phyloP scores from a whole-genome alignment of 2,329 filamentous ascomycete genomes.

The Diplodia mutila region DNA sequence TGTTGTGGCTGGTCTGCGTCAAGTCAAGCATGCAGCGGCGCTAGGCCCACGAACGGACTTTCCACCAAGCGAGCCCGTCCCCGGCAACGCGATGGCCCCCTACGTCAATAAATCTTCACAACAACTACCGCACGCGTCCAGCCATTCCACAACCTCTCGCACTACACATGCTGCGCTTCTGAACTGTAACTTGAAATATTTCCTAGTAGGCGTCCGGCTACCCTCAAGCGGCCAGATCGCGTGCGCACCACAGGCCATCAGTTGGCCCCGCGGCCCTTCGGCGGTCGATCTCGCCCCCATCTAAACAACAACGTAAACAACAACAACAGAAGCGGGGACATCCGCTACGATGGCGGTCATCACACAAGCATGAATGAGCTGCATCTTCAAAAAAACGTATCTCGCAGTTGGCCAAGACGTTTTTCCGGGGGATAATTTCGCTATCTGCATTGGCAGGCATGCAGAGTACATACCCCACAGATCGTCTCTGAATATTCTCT shows the following conservation, averaged over 20 bases:
- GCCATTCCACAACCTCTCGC: neutral
- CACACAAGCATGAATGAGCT: neutral
- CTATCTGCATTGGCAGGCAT: conserved; percentile 16
- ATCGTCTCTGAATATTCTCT: too few relatives aligned
- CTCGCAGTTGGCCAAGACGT: neutral
- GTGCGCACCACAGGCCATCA: conserved; percentile 10
- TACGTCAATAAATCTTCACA: conserved; percentile 19
- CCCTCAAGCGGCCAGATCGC: neutral
- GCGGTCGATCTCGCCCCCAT: conserved; percentile 9
- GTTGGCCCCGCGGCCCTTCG: conserved; percentile 9
- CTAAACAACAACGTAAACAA: conserved; percentile 13
- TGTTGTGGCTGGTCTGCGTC: conserved; percentile 15
- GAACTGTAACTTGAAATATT: neutral
- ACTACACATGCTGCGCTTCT: neutral
- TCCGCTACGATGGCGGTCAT: neutral
- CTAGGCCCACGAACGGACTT: conserved; percentile 15
- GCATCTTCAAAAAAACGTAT: neutral
- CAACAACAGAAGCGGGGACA: neutral
- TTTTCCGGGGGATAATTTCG: conserved; percentile 1
- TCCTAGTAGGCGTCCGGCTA: neutral
- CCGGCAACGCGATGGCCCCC: neutral
- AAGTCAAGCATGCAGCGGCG: conserved; percentile 20
- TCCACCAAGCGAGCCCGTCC: conserved; percentile 20
- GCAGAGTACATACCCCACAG: neutral
- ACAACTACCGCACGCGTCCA: neutral